Percentiles rank a stretch among this genome's conserved stretches.
Conservation (phyloP, 805 yeast genomes). For the Vanderwaltozyma verrucispora region DNA sequence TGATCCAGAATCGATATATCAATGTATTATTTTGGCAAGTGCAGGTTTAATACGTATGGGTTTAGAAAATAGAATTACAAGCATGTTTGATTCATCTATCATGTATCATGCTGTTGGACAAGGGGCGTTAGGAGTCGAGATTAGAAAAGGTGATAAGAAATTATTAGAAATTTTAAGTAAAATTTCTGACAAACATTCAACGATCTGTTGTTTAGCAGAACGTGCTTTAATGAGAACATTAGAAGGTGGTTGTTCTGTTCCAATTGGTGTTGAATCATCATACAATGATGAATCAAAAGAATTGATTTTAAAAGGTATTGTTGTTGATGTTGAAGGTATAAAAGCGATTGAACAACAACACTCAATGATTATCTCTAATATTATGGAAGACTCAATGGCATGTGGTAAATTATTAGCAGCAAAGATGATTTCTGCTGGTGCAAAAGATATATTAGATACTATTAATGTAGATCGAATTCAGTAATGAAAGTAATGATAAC, state of each 20-base stretch:
- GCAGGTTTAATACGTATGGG: conserved; percentile 80
- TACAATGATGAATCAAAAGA: conserved; percentile 37
- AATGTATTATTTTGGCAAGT: conserved; percentile 79
- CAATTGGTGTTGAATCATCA: conserved; percentile 76
- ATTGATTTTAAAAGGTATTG: conserved; percentile 56
- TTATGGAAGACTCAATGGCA: conserved; percentile 50
- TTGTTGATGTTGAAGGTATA: conserved; percentile 77
- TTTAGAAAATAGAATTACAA: conserved; percentile 65
- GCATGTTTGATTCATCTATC: conserved; percentile 56
- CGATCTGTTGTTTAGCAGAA: conserved; percentile 78
- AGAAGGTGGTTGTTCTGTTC: conserved; percentile 98
- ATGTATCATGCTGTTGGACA: conserved; percentile 99
- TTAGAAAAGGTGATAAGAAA: conserved; percentile 54
- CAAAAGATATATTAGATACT: conserved; percentile 67
- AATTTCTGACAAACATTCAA: conserved; percentile 56
- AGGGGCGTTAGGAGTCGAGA: conserved; percentile 93
- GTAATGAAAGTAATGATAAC: conserved; percentile 10
- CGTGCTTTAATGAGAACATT: conserved; percentile 75
- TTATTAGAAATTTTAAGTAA: conserved; percentile 49
- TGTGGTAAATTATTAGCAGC: conserved; percentile 66
- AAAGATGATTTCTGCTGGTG: conserved; percentile 62
- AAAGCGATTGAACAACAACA: conserved; percentile 49
- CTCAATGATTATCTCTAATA: conserved; percentile 24
- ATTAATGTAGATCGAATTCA: conserved; percentile 61
- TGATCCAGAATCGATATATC: conserved; percentile 48